Conservation (phyloP, 192 early-diverging fungal species). For the Linnemannia elongata region DNA sequence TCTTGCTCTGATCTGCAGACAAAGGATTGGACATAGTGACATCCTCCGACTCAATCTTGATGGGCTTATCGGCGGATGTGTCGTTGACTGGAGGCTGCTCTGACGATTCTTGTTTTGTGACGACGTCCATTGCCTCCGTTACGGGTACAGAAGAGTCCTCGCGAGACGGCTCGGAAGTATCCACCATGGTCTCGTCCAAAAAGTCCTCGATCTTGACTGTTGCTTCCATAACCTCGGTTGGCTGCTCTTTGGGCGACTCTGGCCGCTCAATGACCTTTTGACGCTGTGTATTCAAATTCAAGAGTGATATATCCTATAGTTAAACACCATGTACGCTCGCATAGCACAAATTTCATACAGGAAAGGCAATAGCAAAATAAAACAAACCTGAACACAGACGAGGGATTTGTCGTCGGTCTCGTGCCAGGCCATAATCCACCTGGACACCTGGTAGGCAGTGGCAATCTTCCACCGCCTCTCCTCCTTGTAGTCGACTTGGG, state of each 20-base stretch:
- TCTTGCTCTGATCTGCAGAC: not conserved
- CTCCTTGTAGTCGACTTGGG: conserved; percentile 83
- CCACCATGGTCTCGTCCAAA: conserved; percentile 39
- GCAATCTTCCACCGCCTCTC: conserved; percentile 89
- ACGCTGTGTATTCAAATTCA: conserved; percentile 3
- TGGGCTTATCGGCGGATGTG: not conserved
- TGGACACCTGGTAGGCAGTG: conserved; percentile 72
- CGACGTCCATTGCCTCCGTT: not conserved
- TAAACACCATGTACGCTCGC: not conserved
- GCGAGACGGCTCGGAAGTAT: not conserved
- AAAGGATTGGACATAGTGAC: conserved; percentile 12
- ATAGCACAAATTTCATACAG: not conserved
- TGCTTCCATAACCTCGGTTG: conserved; percentile 9
- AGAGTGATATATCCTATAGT: not conserved
- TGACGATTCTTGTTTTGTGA: conserved; percentile 39
- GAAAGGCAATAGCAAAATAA: not conserved
- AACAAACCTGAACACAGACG: conserved; percentile 75
- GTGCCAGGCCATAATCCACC: conserved; percentile 84
- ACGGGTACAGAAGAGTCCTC: conserved; percentile 10
- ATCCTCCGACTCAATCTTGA: conserved; percentile 49
- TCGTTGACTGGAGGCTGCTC: conserved; percentile 27
- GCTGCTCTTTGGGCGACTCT: not conserved
- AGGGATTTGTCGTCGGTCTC: conserved; percentile 71
- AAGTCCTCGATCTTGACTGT: conserved; percentile 45
- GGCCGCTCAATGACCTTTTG: conserved; percentile 9